phyloP scores from a whole-genome alignment of 225 moss, liverwort and hornwort genomes.

The Lunularia cruciata region DNA sequence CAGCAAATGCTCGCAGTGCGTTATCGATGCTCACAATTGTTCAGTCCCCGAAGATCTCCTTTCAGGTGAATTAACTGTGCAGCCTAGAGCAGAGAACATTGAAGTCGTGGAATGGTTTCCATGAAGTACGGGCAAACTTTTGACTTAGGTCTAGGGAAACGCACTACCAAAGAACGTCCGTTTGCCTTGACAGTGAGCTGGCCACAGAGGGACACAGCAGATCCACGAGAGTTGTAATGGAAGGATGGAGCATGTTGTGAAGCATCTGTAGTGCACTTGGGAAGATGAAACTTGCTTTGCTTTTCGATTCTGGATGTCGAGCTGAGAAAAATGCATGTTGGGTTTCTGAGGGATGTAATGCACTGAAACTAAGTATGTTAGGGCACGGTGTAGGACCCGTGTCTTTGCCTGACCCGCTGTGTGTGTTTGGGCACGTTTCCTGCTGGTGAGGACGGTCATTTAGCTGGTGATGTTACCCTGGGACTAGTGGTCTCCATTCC shows the following conservation, averaged over 20 bases:
- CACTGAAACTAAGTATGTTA: neutral
- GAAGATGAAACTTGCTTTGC: neutral
- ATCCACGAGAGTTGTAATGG: neutral
- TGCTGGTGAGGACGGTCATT: no score
- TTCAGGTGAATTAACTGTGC: slow-evolving; percentile 13
- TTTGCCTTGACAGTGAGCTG: neutral
- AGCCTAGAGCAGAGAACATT: neutral
- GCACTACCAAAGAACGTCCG: neutral
- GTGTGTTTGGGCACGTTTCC: neutral
- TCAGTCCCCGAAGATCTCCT: slow-evolving; percentile 13
- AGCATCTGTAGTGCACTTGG: neutral
- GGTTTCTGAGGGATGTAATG: neutral
- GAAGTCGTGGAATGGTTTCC: slow-evolving; percentile 2
- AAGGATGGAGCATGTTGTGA: neutral
- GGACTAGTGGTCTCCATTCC: neutral
- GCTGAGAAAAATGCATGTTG: neutral
- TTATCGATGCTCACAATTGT: slow-evolving; percentile 21
- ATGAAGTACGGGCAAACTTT: neutral
- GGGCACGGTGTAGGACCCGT: neutral
- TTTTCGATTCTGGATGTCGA: neutral
- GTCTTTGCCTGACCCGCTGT: neutral
- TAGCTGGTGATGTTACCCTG: neutral
- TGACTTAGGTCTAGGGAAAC: slow-evolving; percentile 10
- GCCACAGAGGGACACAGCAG: neutral
- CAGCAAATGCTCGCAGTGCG: slow-evolving; percentile 25